phyloP scores from a whole-genome alignment of 169 alveolate species.

The Eimeria praecox region DNA sequence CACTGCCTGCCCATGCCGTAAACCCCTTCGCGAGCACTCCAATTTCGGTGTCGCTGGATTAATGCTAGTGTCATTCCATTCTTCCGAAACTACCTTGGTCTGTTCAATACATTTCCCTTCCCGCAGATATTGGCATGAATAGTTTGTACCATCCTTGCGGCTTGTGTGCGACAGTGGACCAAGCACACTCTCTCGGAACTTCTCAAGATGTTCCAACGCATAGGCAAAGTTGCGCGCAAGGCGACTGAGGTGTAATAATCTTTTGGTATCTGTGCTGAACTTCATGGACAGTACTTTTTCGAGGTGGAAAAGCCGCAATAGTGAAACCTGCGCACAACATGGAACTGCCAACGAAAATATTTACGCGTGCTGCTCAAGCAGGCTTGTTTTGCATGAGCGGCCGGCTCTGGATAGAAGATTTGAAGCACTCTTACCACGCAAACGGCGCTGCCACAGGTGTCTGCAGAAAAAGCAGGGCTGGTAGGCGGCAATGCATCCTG shows the following conservation, averaged over 20 bases:
- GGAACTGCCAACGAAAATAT: neutral
- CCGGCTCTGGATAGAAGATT: neutral
- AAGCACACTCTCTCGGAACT: neutral
- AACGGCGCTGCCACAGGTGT: neutral
- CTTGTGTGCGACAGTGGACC: neutral
- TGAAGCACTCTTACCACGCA: neutral
- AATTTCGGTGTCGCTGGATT: neutral
- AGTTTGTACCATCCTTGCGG: neutral
- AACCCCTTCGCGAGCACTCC: neutral
- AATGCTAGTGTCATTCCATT: neutral
- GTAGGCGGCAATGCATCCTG: neutral
- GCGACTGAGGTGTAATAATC: neutral
- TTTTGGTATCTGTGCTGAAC: neutral
- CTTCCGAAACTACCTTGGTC: neutral
- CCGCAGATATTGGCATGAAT: neutral
- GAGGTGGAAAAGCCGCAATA: neutral
- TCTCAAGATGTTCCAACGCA: slow-evolving; percentile 11
- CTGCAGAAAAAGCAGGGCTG: neutral
- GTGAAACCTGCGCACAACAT: neutral
- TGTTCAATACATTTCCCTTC: neutral
- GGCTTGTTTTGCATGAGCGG: neutral
- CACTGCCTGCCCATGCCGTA: neutral
- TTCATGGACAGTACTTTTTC: neutral
- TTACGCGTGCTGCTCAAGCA: neutral
- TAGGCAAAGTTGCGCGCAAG: slow-evolving; percentile 3